Evolutionary conservation across 2,329 filamentous ascomycete genomes (phyloP), one percentile per base, ranked within the genome.

Genomic region (Fusarium tupiense): DNA sequence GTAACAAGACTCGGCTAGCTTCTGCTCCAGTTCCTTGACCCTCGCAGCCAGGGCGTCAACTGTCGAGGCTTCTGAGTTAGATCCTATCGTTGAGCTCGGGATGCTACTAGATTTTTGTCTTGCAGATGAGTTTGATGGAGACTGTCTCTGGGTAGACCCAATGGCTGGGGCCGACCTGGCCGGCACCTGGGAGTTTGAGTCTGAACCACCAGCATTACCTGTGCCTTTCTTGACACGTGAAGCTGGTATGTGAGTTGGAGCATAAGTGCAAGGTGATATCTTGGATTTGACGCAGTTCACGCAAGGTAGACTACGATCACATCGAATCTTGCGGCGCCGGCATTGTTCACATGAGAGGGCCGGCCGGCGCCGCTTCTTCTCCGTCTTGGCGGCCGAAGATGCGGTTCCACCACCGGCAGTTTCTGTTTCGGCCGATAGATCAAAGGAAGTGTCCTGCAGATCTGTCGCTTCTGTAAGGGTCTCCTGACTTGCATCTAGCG

Each of bases 261-360:
- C 82, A 74, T 90, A 92, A 3, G 88, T 84, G 75, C 91, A 92
- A 26, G 84, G 83, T 11, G 85, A 83, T 46, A 86, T 88, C 72
- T 86, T 86, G 29, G 88, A 88, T 71, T 87, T 86, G n/a, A 87
- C 67, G 76, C 91, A 92, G 66, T 90, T 89, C 67, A 83, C 85
- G 75, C 90, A 92, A 3, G 91, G 91, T 12, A 82, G 80, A 67
- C 87, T 86, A 56, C 88, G 87, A 76, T 92, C 88, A 76, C 90
- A 92, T 53, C 86, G 85, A 67, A 92, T 88, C 79, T 92, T 92
- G 46, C 89, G 88, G 63, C 82, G 86, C 49, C 90, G 84, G 76
- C 91, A 92, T 47, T 89, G 83, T 72, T 85, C 82, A 77, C 89
- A 91, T 4, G 89, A 89, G 38, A 86, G 80, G 7, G 84, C 80